Base-by-base conservation (phyloP, 2,329 filamentous ascomycete species). In the Clarireedia homoeocarpa region DNA sequence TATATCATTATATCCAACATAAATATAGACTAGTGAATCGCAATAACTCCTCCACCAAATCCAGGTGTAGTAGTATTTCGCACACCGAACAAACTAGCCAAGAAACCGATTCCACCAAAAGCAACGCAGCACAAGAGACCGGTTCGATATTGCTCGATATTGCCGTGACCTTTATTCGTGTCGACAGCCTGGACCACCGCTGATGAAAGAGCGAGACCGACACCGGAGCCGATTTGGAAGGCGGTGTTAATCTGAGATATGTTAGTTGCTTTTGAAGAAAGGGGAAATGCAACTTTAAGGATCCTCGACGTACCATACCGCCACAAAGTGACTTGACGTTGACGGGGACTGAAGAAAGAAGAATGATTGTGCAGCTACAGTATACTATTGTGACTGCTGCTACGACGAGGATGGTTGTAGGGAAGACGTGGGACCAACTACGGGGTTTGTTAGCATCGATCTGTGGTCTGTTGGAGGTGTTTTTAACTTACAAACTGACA, bases 121-220 rank as follows among this genome's bases (percentile, higher is more conserved):
- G 70, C 73, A 7, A 70, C 69, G 40, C 71, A 73, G 42, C 72
- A 74, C 71, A 72, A 74, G 7, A 74, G 60, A 0, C 73, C 73
- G 0, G 70, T 74, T 9, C 65, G 62, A 48, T 74, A 74, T 56
- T 74, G 71, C 27, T 69, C 61, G 6, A 67, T 50, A 34, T 58
- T 52, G 1, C 57, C 60, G 51, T 68, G 71, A 3, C 69, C 70
- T 48, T 72, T 70, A 34, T 69, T 63, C 10, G 68, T 69, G 53
- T 74, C 71, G 3, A 72, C 70, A 2, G 68, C 69, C 53, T 73
- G 62, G 2, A 71, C 71, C 3, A 72, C 67, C 4, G 73, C 70
- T 27, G 71, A 66, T 3, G 71, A 69, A 26, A 73, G 66, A n/a
- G 72, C 72, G 20, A 74, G 62, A 1, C 70, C 70, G 0, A 74